A percentile compares a stretch with the other conserved stretches of the same genome.
Conservation (phyloP, 2,329 filamentous ascomycete species). For the Pseudofabraea citricarpa region DNA sequence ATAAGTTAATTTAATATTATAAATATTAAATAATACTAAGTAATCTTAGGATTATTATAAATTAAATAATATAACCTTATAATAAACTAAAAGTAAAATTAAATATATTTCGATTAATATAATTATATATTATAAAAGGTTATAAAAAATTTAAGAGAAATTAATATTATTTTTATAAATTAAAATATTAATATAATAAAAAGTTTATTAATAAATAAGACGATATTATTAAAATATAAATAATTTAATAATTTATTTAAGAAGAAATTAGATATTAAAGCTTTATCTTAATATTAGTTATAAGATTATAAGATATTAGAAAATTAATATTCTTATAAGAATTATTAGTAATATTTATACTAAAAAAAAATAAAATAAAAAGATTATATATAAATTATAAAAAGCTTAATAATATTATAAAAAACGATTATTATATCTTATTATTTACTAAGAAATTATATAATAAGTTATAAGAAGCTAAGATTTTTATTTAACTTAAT, state of each 20-base stretch:
- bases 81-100: no score
- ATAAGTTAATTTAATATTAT: not conserved
- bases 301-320: not conserved
- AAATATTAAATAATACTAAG: not conserved
- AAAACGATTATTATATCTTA: not conserved
- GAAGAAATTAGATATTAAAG: not conserved
- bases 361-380: no score
- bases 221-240: not conserved
- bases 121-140: no score
- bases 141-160: not conserved
- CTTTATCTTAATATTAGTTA: not conserved
- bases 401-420: no score
- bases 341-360: no score
- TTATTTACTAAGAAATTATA: not conserved
- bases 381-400: no score
- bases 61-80: not conserved
- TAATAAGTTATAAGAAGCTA: no score
- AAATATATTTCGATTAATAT: no score
- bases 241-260: not conserved
- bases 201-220: not conserved
- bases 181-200: not conserved
- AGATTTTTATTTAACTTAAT: no score
- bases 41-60: not conserved
- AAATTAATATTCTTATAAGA: no score
- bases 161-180: not conserved